Percentiles rank a stretch among this genome's conserved stretches.
These are phyloP conservation scores for Rhizophora apiculata DNA, from an alignment of 345 rosid species.

Conservation along the genomic window DNA sequence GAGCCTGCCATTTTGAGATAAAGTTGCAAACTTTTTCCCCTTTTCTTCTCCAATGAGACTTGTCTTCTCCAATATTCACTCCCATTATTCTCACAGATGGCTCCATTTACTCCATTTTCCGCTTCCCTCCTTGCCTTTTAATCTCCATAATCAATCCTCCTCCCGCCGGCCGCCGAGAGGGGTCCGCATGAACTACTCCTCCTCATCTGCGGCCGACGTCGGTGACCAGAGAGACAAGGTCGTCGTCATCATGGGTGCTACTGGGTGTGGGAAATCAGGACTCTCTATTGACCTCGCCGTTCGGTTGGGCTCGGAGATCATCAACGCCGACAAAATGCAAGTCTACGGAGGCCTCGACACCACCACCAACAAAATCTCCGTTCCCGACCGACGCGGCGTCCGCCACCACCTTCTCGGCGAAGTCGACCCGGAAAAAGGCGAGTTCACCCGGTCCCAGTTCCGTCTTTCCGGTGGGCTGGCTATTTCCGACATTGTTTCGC, in stretches of 20 bases:
- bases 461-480: constrained; percentile 48
- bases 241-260: constrained; percentile 80
- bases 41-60: constrained; percentile 15
- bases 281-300: constrained; percentile 79
- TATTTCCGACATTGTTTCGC: constrained; percentile 38
- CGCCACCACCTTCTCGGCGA: constrained; percentile 80
- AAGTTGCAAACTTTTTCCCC: too few species aligned
- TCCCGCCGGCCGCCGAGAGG: background rate
- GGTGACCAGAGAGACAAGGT: constrained; percentile 43
- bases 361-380: constrained; percentile 77
- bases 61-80: too few species aligned
- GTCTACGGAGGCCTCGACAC: constrained; percentile 69
- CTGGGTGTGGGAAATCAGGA: constrained; percentile 76
- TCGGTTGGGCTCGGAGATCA: constrained; percentile 49
- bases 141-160: background rate
- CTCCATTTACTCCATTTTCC: background rate
- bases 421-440: constrained; percentile 38
- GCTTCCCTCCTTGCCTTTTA: background rate
- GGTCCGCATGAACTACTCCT: constrained; percentile 18
- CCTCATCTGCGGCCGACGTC: background rate
- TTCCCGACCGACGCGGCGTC: constrained; percentile 51
- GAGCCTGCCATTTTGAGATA: too few species aligned
- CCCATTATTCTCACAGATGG: background rate
- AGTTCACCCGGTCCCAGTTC: constrained; percentile 49
- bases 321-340: constrained; percentile 93